Percentiles rank a stretch among this genome's conserved stretches.
phyloP scores from a whole-genome alignment of 768 basidiomycete species.

The Boletus tomentosulus region DNA sequence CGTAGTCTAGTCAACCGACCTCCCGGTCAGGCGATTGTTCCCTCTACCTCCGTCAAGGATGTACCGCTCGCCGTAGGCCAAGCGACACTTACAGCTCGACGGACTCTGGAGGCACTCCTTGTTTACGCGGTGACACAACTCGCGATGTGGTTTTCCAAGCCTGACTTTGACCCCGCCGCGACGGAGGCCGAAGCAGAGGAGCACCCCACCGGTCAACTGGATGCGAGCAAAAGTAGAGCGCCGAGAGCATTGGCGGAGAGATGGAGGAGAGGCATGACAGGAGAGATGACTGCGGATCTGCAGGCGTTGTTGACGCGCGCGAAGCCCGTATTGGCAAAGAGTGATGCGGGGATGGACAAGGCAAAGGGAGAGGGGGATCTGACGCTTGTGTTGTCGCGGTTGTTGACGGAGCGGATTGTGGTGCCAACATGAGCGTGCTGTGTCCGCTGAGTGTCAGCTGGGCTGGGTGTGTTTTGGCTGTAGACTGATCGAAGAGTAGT shows the following conservation, averaged over 20 bases:
- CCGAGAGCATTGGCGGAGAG: conserved; percentile 56
- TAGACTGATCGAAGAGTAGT: conserved; percentile 9
- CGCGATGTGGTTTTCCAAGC: conserved; percentile 72
- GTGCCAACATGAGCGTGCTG: conserved; percentile 31
- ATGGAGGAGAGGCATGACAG: conserved; percentile 71
- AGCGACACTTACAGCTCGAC: conserved; percentile 52
- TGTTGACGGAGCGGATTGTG: conserved; percentile 60
- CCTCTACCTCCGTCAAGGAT: conserved; percentile 28
- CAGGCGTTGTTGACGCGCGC: conserved; percentile 62
- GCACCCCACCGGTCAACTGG: conserved; percentile 17
- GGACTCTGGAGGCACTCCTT: conserved; percentile 63
- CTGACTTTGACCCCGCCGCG: conserved; percentile 51
- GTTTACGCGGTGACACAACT: conserved; percentile 75
- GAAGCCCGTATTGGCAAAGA: conserved; percentile 59
- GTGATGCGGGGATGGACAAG: conserved; percentile 44
- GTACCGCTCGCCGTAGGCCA: conserved; percentile 47
- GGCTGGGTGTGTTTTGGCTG: no score
- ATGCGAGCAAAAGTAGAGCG: conserved; percentile 36
- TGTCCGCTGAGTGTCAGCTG: background rate
- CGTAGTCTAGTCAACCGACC: conserved; percentile 62
- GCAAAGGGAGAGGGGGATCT: conserved; percentile 44
- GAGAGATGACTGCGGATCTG: conserved; percentile 73
- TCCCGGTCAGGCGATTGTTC: conserved; percentile 49
- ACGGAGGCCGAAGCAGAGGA: conserved; percentile 47
- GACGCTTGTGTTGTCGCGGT: conserved; percentile 54